These are phyloP conservation scores for Calonectria leucothoes DNA, from an alignment of 2,329 filamentous ascomycete species.

Conservation along the genomic window DNA sequence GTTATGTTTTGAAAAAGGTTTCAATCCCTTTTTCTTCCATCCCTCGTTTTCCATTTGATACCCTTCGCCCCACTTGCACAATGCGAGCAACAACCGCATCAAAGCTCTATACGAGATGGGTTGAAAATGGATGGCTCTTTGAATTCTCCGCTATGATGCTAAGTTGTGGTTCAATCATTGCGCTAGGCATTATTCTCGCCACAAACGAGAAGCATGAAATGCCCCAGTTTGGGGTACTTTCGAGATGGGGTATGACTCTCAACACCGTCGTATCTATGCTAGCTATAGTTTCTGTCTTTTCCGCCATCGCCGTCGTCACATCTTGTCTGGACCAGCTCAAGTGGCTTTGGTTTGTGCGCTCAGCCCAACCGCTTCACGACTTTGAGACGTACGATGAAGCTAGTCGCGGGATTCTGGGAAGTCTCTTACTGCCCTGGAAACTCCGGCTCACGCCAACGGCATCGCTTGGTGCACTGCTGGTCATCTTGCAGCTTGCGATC, in stretches of 20 bases:
- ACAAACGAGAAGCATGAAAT: background rate
- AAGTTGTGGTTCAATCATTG: background rate
- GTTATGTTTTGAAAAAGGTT: background rate
- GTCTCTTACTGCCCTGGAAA: background rate
- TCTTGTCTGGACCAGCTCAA: background rate
- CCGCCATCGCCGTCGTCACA: background rate
- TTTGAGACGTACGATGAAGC: background rate
- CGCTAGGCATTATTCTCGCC: background rate
- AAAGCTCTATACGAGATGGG: background rate
- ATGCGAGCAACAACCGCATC: background rate
- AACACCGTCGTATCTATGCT: background rate
- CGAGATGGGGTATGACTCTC: background rate
- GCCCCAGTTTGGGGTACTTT: background rate
- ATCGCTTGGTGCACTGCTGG: background rate
- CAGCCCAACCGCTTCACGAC: background rate
- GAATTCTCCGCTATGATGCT: background rate
- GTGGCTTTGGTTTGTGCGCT: background rate
- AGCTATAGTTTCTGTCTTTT: background rate
- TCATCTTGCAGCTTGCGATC: background rate
- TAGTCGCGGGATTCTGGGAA: background rate
- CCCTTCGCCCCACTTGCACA: background rate
- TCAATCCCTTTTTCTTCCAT: too few relatives aligned
- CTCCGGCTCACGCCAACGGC: background rate
- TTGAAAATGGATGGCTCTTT: background rate
- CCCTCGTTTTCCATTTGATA: background rate